Evolutionary conservation across 176 grass and related monocot genomes (phyloP).

Genomic region (Rhynchospora pubera): DNA sequence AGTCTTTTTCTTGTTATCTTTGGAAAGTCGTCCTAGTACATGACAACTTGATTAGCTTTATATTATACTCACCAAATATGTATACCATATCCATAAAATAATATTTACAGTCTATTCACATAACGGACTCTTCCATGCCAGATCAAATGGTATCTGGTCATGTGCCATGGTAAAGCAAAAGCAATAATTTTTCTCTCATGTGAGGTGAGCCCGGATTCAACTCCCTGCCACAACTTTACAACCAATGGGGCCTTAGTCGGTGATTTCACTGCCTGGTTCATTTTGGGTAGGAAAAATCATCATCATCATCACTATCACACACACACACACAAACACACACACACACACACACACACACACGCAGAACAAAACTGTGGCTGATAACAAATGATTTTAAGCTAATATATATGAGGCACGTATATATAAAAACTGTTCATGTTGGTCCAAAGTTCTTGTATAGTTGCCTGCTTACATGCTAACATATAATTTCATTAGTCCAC

Average conservation of each 20-base stretch:
- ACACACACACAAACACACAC: too few relatives aligned
- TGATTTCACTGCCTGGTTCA: conserved; percentile 2
- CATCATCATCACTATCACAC: background rate
- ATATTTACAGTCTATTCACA: background rate
- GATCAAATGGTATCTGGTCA: background rate
- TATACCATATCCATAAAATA: background rate
- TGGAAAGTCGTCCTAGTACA: background rate
- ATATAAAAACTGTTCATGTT: background rate
- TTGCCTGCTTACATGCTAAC: too few relatives aligned
- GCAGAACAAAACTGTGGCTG: background rate
- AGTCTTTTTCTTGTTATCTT: too few relatives aligned
- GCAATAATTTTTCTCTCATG: conserved; percentile 3
- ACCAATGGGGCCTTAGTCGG: background rate
- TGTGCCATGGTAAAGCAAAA: conserved; percentile 17
- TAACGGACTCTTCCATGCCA: background rate
- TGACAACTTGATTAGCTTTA: background rate
- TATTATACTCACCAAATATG: background rate
- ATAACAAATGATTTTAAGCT: background rate
- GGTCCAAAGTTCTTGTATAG: too few relatives aligned
- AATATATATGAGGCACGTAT: background rate
- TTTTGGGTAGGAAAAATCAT: conserved; percentile 1
- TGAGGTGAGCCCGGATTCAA: conserved; percentile 5
- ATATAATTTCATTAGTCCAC: background rate
- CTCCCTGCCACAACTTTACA: conserved; percentile 11
- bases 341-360: background rate